Evolutionary conservation across 1,284 basidiomycete species (phyloP), one percentile per base, ranked within the genome.

Genomic region (Puccinia horiana): DNA sequence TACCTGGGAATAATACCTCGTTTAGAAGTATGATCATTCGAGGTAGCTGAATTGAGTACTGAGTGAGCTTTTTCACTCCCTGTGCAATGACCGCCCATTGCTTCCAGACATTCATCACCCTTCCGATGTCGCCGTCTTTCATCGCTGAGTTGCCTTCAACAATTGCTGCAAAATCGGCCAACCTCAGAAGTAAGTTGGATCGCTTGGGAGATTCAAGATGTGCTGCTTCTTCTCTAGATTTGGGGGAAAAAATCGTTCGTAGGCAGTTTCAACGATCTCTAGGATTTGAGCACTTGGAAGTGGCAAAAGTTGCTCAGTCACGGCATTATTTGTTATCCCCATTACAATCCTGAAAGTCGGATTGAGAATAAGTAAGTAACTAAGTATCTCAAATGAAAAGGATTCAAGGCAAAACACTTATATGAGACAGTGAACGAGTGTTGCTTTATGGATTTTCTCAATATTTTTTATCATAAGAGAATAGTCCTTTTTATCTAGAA

Each of bases 11-110:
- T 8, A 67, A 26, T 3, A 12, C 63, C 3, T 67, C 20, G 35
- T 67, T 67, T 4, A 67, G 63, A 6, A 67, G 40, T 14, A 40
- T 9, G 23, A 67, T 67, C 63, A 67, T 67, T 54, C 18, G 44
- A 54, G 47, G 72, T 26, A 74, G 72, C 26, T 74, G 72, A 35
- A 74, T 37, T 16, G 72, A 42, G 29, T 74, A 74, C 12, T 49
- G 35, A 29, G 47, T 49, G n/a, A 74, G 35, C 32, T 52, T 74
- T 29, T 74, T 74, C 5, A 74, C 26, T 16, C 72, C 72, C 35
- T 74, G 72, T 16, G 72, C 44, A 9, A 74, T 73, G 3, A 73
- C 49, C 4, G 44, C 14, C 70, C 70, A 73, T 42, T 42, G 23
- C 23, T 73, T 73, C 70, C 70, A 73, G 18, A 73, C 26, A 35